A percentile compares a stretch with the other conserved stretches of the same genome.
Evolutionary conservation across 805 yeast genomes (phyloP).

Genomic region (Scheffersomyces amazonensis): DNA sequence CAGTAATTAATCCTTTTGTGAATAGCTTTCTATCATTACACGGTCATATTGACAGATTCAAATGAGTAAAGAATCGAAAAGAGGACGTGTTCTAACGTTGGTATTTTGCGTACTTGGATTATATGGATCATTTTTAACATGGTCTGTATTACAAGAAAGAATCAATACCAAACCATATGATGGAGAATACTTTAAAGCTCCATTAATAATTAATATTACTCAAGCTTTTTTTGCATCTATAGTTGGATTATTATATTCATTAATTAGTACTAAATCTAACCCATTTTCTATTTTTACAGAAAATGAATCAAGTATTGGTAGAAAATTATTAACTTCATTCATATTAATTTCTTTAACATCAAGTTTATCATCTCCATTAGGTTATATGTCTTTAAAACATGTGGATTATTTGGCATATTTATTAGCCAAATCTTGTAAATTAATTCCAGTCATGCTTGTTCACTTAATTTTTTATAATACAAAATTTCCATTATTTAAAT

Average conservation of each 20-base stretch:
- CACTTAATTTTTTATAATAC: constrained; percentile 70
- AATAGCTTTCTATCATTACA: no score
- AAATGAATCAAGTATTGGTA: constrained; percentile 16
- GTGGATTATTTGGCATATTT: constrained; percentile 84
- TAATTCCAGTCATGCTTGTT: constrained; percentile 90
- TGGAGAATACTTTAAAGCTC: constrained; percentile 59
- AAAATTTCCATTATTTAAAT: constrained; percentile 71
- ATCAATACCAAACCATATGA: constrained; percentile 77
- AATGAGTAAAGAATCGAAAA: constrained; percentile 3
- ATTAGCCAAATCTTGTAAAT: constrained; percentile 88
- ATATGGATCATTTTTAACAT: constrained; percentile 80
- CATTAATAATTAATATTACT: constrained; percentile 70
- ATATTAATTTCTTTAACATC: constrained; percentile 66
- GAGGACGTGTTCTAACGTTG: constrained; percentile 22
- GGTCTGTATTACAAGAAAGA: constrained; percentile 93
- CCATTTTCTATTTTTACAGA: constrained; percentile 31
- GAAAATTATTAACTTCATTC: constrained; percentile 31
- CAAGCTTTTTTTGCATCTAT: constrained; percentile 74
- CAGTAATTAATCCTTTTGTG: no score
- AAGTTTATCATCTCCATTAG: constrained; percentile 78
- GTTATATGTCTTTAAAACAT: constrained; percentile 72
- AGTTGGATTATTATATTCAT: constrained; percentile 62
- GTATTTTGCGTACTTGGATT: constrained; percentile 55
- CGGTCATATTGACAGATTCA: no score
- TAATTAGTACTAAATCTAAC: constrained; percentile 22